Percentiles rank a stretch among this genome's conserved stretches.
Evolutionary conservation across 352 stramenopile species (phyloP).

Genomic region (Phytophthora idaei): DNA sequence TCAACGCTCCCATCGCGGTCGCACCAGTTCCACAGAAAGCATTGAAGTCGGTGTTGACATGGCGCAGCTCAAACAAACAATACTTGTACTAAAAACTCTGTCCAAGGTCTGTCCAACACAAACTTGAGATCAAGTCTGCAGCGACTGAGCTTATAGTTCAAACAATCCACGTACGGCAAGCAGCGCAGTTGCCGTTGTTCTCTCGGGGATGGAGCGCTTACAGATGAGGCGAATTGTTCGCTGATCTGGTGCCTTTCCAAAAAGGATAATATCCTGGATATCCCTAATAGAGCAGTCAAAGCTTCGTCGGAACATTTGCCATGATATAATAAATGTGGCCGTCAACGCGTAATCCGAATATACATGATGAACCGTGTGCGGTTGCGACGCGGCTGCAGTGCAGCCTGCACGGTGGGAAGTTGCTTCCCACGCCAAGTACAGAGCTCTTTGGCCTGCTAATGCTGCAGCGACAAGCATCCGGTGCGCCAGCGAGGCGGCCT

Average conservation of each 20-base stretch:
- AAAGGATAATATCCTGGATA: neutral
- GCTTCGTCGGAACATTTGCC: conserved; percentile 24
- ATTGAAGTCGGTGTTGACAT: conserved; percentile 24
- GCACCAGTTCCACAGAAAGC: conserved; percentile 3
- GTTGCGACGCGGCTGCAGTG: neutral
- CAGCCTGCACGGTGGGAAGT: neutral
- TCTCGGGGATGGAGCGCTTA: conserved; percentile 17
- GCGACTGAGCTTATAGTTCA: neutral
- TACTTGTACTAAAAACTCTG: neutral
- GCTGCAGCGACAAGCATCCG: neutral
- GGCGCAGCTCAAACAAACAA: neutral
- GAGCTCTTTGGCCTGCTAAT: neutral
- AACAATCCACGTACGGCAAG: neutral
- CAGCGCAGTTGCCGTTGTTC: conserved; percentile 30
- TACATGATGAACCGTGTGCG: conserved; percentile 8
- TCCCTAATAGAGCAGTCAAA: conserved; percentile 7
- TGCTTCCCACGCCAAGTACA: conserved; percentile 1
- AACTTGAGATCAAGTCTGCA: neutral
- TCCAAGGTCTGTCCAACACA: neutral
- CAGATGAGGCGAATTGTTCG: conserved; percentile 18
- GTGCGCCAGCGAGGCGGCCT: neutral
- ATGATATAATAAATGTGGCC: neutral
- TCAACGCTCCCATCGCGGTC: conserved; percentile 10
- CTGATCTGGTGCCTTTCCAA: conserved; percentile 17
- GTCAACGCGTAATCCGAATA: conserved; percentile 1